Conservation (phyloP, 441 rosid genomes). For the Adansonia grandidieri region DNA sequence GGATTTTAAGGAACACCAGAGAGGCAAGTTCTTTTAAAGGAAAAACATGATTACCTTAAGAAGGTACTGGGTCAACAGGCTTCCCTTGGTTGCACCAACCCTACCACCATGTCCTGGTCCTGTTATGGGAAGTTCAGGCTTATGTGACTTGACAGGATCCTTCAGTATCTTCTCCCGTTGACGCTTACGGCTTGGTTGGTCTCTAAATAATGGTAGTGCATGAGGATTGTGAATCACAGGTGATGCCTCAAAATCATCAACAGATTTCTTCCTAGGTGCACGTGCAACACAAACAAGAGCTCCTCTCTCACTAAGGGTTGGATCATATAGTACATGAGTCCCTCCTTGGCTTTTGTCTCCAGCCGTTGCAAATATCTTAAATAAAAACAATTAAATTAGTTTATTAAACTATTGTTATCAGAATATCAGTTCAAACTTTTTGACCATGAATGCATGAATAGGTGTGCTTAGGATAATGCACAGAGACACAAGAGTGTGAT, state of each 20-base stretch:
- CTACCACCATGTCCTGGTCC: constrained; percentile 98
- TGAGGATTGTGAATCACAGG: constrained; percentile 97
- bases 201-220: constrained; percentile 93
- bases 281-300: constrained; percentile 96
- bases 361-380: constrained; percentile 74
- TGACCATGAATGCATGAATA: not conserved
- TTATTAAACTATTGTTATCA: not conserved
- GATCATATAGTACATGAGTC: constrained; percentile 85
- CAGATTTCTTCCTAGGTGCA: constrained; percentile 92
- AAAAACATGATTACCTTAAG: constrained; percentile 60
- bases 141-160: constrained; percentile 90
- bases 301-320: constrained; percentile 84
- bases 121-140: constrained; percentile 88
- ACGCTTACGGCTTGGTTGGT: constrained; percentile 96
- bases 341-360: constrained; percentile 95
- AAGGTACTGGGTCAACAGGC: constrained; percentile 94
- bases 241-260: constrained; percentile 85
- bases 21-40: not conserved
- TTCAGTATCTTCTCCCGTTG: constrained; percentile 86
- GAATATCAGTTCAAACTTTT: constrained; percentile 16
- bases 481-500: not conserved
- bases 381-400: constrained; percentile 21
- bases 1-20: not conserved
- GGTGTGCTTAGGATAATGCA: not conserved
- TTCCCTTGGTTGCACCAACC: constrained; percentile 85